Conservation (phyloP, 2,329 filamentous ascomycete species). For the Xylariaceae sp. region DNA sequence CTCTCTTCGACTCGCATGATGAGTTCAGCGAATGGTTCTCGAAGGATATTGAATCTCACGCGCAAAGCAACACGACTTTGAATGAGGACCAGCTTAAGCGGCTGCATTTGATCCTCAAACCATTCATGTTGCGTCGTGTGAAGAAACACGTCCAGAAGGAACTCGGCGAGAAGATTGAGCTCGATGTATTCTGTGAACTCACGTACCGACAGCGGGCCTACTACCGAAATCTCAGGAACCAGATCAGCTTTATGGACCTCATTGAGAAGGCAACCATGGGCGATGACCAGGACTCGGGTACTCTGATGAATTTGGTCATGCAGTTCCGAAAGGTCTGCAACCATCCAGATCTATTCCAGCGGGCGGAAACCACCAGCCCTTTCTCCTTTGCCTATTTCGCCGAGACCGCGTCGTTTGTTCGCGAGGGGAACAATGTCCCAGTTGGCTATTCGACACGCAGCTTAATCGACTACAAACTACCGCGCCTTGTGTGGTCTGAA, state of each 20-base stretch:
- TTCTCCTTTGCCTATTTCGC: conserved; percentile 82
- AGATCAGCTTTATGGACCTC: conserved; percentile 97
- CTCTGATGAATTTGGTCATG: conserved; percentile 98
- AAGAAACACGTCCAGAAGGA: conserved; percentile 99
- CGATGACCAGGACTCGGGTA: conserved; percentile 90
- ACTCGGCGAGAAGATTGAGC: conserved; percentile 95
- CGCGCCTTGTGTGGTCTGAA: conserved; percentile 75
- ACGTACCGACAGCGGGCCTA: conserved; percentile 94
- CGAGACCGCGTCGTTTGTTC: conserved; percentile 90
- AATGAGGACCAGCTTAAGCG: conserved; percentile 97
- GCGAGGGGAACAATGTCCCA: conserved; percentile 74
- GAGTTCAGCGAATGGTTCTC: conserved; percentile 94
- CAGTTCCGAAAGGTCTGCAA: conserved; percentile 99
- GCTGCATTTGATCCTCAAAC: conserved; percentile 97
- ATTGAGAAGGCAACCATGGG: conserved; percentile 95
- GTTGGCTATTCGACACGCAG: conserved; percentile 86
- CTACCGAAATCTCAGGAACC: conserved; percentile 87
- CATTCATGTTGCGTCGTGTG: conserved; percentile 98
- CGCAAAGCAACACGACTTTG: conserved; percentile 97
- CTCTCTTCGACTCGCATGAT: conserved; percentile 88
- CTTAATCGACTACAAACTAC: conserved; percentile 76
- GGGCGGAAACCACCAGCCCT: conserved; percentile 84
- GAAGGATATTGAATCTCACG: conserved; percentile 95
- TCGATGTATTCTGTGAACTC: conserved; percentile 92
- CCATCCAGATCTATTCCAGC: conserved; percentile 93